Percentiles rank a stretch among this genome's conserved stretches.
phyloP scores from a whole-genome alignment of 2,329 filamentous ascomycete genomes.

The Truncatella angustata region DNA sequence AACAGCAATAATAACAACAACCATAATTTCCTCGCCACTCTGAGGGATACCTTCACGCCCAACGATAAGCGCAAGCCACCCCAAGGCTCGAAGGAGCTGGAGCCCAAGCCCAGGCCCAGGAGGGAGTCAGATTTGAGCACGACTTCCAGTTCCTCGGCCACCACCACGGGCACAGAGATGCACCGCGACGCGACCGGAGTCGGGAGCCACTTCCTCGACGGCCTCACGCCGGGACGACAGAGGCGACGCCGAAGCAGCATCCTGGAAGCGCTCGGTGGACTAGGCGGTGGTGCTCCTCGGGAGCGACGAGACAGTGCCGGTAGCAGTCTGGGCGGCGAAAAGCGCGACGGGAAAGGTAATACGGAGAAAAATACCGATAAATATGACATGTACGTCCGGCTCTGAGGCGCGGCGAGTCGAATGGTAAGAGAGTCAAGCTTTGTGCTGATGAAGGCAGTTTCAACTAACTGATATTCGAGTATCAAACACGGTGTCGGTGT shows the following conservation, averaged over 20 bases:
- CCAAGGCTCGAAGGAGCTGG: neutral
- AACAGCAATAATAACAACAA: neutral
- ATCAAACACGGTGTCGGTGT: too few species aligned
- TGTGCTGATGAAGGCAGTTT: neutral
- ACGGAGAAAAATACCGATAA: neutral
- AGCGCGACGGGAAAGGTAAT: neutral
- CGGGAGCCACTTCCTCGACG: constrained; percentile 4
- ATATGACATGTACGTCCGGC: constrained; percentile 1
- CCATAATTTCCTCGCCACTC: neutral
- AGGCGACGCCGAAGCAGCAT: constrained; percentile 1
- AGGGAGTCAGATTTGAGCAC: neutral
- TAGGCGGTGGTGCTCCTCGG: neutral
- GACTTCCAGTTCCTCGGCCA: neutral
- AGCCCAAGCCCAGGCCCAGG: neutral
- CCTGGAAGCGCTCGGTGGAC: neutral
- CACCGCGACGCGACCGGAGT: constrained; percentile 2
- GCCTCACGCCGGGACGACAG: constrained; percentile 2
- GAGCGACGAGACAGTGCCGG: neutral
- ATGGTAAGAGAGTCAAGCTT: neutral
- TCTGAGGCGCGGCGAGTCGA: neutral
- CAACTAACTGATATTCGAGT: too few species aligned
- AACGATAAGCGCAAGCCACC: neutral
- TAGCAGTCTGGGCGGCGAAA: neutral
- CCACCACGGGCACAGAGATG: neutral
- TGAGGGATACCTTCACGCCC: neutral